phyloP scores from a whole-genome alignment of 2,329 filamentous ascomycete species.

The Hypoxylon sp. region DNA sequence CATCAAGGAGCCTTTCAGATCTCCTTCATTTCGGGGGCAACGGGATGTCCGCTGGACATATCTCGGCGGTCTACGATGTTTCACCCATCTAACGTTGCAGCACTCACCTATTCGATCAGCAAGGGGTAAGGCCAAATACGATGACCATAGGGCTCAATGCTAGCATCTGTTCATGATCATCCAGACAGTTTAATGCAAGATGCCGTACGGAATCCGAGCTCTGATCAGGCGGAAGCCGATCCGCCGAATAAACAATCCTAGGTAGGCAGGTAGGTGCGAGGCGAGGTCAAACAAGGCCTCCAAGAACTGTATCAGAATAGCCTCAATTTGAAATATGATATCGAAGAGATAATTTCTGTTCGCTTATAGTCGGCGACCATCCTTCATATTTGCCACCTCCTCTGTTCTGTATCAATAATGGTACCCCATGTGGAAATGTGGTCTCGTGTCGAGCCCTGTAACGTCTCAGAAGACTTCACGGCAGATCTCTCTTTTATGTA shows the following conservation, averaged over 20 bases:
- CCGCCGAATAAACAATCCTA: constrained; percentile 22
- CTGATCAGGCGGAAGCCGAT: constrained; percentile 27
- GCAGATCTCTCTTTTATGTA: background rate
- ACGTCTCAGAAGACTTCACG: constrained; percentile 10
- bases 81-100: constrained; percentile 26
- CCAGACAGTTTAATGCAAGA: constrained; percentile 12
- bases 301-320: constrained; percentile 1
- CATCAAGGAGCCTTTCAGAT: constrained; percentile 5
- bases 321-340: constrained; percentile 3
- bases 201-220: constrained; percentile 31
- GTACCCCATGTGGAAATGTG: background rate
- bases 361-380: constrained; percentile 13
- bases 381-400: background rate
- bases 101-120: background rate
- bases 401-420: background rate
- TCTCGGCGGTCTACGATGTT: constrained; percentile 25
- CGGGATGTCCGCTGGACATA: constrained; percentile 34
- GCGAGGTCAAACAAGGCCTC: background rate
- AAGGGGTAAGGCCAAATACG: background rate
- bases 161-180: background rate
- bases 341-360: no score
- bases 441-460: constrained; percentile 11
- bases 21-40: constrained; percentile 21
- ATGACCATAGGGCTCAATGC: constrained; percentile 4
- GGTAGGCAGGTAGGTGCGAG: constrained; percentile 24